Base-by-base conservation (phyloP, 768 basidiomycete species). In the Kwoniella europaea region DNA sequence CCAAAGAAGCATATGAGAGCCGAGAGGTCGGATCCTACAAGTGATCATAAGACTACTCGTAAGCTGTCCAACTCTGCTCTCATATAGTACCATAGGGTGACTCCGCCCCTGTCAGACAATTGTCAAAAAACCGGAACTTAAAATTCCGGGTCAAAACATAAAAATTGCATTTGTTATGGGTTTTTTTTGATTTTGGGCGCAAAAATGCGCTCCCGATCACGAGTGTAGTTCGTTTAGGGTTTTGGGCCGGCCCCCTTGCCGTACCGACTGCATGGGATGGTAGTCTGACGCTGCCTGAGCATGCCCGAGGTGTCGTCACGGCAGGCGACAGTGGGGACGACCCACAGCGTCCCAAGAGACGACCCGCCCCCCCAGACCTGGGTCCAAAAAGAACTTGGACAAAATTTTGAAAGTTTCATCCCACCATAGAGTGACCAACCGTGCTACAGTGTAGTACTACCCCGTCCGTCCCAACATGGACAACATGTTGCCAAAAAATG, bases 311-410 rank as follows among this genome's bases (percentile, higher is more conserved):
- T 58, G 57, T 15, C 5, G 22, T 24, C n/a, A 27, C 12, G 20
- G 29, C 12, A 9, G 29, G 57, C 9, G 15, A 58, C 27, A 7
- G 4, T 0, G 18, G 13, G n/a, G 18, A 20, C 27, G 22, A 44
- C 27, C 61, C 42, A 29, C 57, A 16, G 57, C 22, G 87, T 87
- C 89, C 89, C 76, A 86, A 87, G n/a, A 88, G 84, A 86, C 83
- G 85, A 88, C 89, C 89, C 35, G 84, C 84, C 88, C 88, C 88
- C 88, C 88, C 86, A 89, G 89, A 86, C 89, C 90, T 87, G 89
- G 89, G 12, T 87, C 84, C 87, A 87, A 89, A 88, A 16, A 44
- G 42, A 16, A 44, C 65, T 44, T 56, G 20, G 29, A 13, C 52
- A 54, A 55, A 66, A 7, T 54, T 53, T 53, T 41, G 24, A 22